Percentiles rank a stretch among this genome's conserved stretches.
phyloP scores from a whole-genome alignment of 1,284 basidiomycete genomes.

The Meira nashicola region DNA sequence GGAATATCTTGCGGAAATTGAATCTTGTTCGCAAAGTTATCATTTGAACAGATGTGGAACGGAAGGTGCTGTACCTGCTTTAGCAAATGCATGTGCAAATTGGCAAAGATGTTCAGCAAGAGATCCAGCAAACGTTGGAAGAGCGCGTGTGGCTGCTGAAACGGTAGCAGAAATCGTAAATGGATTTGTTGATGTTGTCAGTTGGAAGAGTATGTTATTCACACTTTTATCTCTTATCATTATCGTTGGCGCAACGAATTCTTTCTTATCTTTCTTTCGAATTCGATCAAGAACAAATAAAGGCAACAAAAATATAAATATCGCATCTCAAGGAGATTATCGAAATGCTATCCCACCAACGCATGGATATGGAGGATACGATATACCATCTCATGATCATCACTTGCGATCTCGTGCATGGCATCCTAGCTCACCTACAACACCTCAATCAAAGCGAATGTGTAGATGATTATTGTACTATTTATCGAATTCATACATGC shows the following conservation, averaged over 20 bases:
- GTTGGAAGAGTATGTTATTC: conserved; percentile 78
- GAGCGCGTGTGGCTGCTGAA: conserved; percentile 84
- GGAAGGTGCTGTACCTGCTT: conserved; percentile 39
- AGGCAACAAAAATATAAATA: neutral
- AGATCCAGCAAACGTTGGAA: conserved; percentile 81
- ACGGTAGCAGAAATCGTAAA: conserved; percentile 93
- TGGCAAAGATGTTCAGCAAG: conserved; percentile 97
- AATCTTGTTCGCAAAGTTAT: conserved; percentile 32
- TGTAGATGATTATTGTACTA: conserved; percentile 3
- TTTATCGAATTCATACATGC: too few relatives aligned
- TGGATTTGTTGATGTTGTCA: conserved; percentile 91
- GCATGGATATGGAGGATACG: neutral
- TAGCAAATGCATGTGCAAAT: conserved; percentile 37
- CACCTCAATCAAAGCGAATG: conserved; percentile 7
- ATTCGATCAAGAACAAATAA: conserved; percentile 20
- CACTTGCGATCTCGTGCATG: neutral
- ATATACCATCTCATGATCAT: neutral
- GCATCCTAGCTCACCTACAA: conserved; percentile 7
- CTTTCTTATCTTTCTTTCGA: conserved; percentile 46
- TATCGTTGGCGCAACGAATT: conserved; percentile 46
- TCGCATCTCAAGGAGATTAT: neutral
- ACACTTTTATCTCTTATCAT: conserved; percentile 43
- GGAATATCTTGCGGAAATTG: conserved; percentile 49
- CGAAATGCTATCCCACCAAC: neutral
- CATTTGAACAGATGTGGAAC: conserved; percentile 42